Evolutionary conservation across 768 basidiomycete genomes (phyloP), one percentile per base, ranked within the genome.

Genomic region (Crucibulum laeve): DNA sequence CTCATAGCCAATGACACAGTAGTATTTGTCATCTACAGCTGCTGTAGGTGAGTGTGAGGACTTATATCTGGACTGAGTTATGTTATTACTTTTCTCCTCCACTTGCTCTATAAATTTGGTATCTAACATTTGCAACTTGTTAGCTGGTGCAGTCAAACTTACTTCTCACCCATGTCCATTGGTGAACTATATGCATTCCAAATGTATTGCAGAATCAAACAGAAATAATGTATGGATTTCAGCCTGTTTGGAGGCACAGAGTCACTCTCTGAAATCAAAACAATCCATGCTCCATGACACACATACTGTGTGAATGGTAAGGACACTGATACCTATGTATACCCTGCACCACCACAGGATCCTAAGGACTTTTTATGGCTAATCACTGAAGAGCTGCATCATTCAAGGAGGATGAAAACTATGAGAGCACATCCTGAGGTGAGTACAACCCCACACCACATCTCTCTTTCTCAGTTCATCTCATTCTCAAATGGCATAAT

Each of bases 301-400:
- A 79, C 79, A 0, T 69, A 70, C 35, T 62, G 75, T 38, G 52
- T 63, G 2, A 62, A 63, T 15, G 69, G 71, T 3, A 50, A 72
- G 35, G 67, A 70, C 46, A 21, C 19, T 3, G 55, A 74, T 47
- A 74, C 68, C 6, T 59, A 57, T 30, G 60, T 64, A 3, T 62
- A 76, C 53, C 61, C 69, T 15, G 71, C 64, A 4, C 79, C 80
- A 2, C 84, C 85, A 0, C 82, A 83, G 58, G 82, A 92, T 54
- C 86, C 89, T 1, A 62, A 71, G 0, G 95, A 98, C 53, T 98
- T 96, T 56, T 72, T 97, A 23, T 99, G 96, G 96, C 58, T 94
- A 35, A 89, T 97, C 84, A 96, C 91, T 0, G 96, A 99, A 65
- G 96, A 99, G 58, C 96, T 96, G 2, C 96, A 99, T 64, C 79